Conservation (phyloP, 148 eudicot species). For the Cornus controversa region DNA sequence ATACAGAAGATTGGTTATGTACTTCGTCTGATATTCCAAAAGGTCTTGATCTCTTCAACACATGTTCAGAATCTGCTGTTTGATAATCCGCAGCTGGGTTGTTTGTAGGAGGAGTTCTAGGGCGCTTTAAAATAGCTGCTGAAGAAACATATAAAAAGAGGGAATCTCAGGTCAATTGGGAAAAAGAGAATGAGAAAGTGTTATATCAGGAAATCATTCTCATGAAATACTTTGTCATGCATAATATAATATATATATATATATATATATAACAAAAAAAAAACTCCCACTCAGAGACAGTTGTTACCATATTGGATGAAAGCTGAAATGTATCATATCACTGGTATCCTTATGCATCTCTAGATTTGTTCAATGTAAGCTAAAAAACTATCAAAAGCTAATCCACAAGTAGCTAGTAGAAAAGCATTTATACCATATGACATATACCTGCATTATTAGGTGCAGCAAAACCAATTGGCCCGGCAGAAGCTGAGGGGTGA, state of each 20-base stretch:
- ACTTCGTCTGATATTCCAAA: constrained; percentile 74
- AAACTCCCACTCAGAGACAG: background rate
- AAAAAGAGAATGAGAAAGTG: background rate
- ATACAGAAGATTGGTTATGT: constrained; percentile 24
- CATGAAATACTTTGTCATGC: background rate
- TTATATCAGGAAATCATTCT: background rate
- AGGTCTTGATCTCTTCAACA: constrained; percentile 69
- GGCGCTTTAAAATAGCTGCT: constrained; percentile 66
- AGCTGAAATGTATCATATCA: constrained; percentile 4
- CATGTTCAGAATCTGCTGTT: constrained; percentile 82
- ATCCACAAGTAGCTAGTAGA: background rate
- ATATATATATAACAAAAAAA: too few relatives aligned
- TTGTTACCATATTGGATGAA: background rate
- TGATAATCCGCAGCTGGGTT: constrained; percentile 72
- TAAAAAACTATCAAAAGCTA: background rate
- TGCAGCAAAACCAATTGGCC: constrained; percentile 67
- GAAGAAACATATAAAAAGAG: constrained; percentile 2
- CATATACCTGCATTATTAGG: constrained; percentile 58
- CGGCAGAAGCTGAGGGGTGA: constrained; percentile 80
- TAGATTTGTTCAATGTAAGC: background rate
- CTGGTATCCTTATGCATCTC: background rate
- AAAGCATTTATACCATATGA: background rate
- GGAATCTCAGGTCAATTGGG: background rate
- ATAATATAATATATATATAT: too few relatives aligned
- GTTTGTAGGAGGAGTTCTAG: constrained; percentile 66